These are phyloP conservation scores for Talaromyces ruber DNA, from an alignment of 495 filamentous ascomycete genomes.

Conservation along the genomic window DNA sequence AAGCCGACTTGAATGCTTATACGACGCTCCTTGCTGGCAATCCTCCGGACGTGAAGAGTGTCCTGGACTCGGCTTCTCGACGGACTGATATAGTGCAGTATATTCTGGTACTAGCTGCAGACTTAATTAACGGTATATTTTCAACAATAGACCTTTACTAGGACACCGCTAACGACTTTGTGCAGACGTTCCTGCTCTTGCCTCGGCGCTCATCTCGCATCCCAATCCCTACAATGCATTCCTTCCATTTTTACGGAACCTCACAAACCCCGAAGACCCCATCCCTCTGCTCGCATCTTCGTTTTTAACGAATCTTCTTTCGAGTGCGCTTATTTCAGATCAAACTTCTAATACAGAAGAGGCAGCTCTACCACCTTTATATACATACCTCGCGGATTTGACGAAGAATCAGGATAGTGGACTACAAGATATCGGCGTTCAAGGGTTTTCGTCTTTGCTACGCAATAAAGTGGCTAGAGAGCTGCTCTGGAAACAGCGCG, in stretches of 20 bases:
- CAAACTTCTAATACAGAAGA: constrained; percentile 50
- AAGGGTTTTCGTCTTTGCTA: constrained; percentile 81
- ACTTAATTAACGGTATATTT: constrained; percentile 71
- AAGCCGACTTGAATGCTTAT: constrained; percentile 71
- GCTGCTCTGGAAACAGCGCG: constrained; percentile 80
- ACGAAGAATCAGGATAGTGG: constrained; percentile 77
- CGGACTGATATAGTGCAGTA: constrained; percentile 88
- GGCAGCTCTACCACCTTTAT: constrained; percentile 78
- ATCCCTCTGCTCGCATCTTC: constrained; percentile 86
- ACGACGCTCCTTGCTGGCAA: constrained; percentile 68
- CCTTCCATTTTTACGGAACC: constrained; percentile 74
- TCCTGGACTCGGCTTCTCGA: constrained; percentile 71
- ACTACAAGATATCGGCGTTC: constrained; percentile 90
- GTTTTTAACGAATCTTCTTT: constrained; percentile 75
- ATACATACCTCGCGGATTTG: constrained; percentile 72
- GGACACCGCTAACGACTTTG: constrained; percentile 10
- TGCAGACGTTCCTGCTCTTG: constrained; percentile 69
- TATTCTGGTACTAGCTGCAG: constrained; percentile 79
- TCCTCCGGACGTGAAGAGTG: constrained; percentile 54
- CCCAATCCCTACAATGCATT: constrained; percentile 76
- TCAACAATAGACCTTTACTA: background rate
- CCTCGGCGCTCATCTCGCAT: constrained; percentile 63
- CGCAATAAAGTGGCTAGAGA: constrained; percentile 64
- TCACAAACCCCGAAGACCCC: constrained; percentile 71
- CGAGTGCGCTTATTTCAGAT: constrained; percentile 52